phyloP scores from a whole-genome alignment of 116 monocot species.

The Cymodocea nodosa region DNA sequence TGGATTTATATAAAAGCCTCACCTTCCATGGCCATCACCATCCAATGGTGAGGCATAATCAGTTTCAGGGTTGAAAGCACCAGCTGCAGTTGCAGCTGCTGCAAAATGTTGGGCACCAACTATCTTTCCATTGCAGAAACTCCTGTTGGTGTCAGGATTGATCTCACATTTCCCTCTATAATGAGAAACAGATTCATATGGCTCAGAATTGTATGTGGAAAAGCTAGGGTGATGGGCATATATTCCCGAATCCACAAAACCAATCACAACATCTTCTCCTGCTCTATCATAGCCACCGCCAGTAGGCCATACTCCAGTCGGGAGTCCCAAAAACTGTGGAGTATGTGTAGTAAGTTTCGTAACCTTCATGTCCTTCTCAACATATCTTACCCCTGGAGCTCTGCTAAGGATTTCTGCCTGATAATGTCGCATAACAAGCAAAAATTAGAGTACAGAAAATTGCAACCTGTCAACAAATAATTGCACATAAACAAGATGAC shows the following conservation, averaged over 20 bases:
- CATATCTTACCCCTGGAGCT: constrained; percentile 64
- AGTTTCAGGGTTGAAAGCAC: constrained; percentile 72
- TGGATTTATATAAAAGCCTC: not conserved
- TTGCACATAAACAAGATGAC: not conserved
- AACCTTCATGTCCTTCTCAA: constrained; percentile 90
- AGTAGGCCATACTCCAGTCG: constrained; percentile 92
- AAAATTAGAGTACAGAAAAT: not conserved
- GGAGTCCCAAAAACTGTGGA: constrained; percentile 81
- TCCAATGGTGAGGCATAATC: constrained; percentile 92
- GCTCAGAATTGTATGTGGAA: constrained; percentile 52
- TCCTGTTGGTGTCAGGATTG: constrained; percentile 51
- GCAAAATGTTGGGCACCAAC: constrained; percentile 99
- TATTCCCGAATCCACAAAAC: constrained; percentile 92
- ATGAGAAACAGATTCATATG: constrained; percentile 72
- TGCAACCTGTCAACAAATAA: not conserved
- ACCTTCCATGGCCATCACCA: constrained; percentile 99
- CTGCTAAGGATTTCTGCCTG: constrained; percentile 66
- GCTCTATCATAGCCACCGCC: constrained; percentile 92
- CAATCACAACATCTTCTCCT: constrained; percentile 92
- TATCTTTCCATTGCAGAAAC: constrained; percentile 93
- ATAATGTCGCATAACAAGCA: constrained; percentile 1
- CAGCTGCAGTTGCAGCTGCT: constrained; percentile 91
- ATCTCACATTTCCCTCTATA: constrained; percentile 89
- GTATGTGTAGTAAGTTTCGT: constrained; percentile 91
- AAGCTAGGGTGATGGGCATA: constrained; percentile 89